A percentile compares a stretch with the other conserved stretches of the same genome.
Evolutionary conservation across 2,329 filamentous ascomycete species (phyloP).

Genomic region (Trichoderma lentiforme): DNA sequence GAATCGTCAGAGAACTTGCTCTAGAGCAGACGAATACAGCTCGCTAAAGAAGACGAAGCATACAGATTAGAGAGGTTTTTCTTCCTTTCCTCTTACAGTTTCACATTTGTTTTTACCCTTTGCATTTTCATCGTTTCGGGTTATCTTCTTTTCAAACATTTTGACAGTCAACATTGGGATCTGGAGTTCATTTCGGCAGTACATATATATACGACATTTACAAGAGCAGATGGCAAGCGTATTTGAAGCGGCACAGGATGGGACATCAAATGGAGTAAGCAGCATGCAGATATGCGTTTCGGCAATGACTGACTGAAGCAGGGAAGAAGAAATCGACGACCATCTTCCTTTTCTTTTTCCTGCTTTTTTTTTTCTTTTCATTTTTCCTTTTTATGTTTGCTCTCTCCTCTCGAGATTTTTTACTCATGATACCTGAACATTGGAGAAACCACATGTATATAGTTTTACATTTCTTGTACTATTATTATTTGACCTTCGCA

Average conservation of each 20-base stretch:
- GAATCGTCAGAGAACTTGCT: slow-evolving; percentile 45
- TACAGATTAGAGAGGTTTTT: not conserved
- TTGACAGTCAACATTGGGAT: not conserved
- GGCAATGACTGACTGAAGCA: slow-evolving; percentile 11
- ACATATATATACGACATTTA: slow-evolving; percentile 11
- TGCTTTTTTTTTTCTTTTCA: not conserved
- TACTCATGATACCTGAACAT: slow-evolving; percentile 16
- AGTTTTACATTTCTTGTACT: slow-evolving; percentile 12
- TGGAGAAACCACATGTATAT: slow-evolving; percentile 7
- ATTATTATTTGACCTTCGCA: slow-evolving; percentile 6
- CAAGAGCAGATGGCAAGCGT: not conserved
- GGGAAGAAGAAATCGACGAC: not conserved
- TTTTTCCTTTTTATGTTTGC: not conserved
- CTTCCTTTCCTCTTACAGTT: not conserved
- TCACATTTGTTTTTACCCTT: slow-evolving; percentile 1
- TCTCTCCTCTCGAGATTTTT: not conserved
- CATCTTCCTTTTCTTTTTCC: not conserved
- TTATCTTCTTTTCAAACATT: not conserved
- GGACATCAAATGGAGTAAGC: slow-evolving; percentile 10
- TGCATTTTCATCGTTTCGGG: not conserved
- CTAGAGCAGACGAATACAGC: slow-evolving; percentile 24
- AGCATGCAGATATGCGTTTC: not conserved
- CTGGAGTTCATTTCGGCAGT: slow-evolving; percentile 9
- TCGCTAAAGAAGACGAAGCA: not conserved
- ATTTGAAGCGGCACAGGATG: not conserved